These are phyloP conservation scores for Ceratocystis smalleyi DNA, from an alignment of 2,329 filamentous ascomycete species.

Conservation along the genomic window DNA sequence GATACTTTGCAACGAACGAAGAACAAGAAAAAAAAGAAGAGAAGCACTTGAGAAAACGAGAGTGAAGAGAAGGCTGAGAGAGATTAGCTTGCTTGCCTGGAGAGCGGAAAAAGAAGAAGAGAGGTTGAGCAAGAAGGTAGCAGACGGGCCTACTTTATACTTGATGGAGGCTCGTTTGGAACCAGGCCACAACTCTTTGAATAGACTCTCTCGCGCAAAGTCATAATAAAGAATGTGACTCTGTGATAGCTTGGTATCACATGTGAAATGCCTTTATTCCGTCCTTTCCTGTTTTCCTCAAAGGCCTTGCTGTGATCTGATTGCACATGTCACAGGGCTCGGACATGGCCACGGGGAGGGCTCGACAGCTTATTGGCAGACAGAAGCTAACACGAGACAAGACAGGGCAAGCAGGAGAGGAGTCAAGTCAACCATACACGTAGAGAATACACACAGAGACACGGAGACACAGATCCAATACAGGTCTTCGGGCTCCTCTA, in stretches of 20 bases:
- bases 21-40: not conserved
- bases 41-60: conserved; percentile 1
- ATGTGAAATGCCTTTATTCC: not conserved
- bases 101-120: not conserved
- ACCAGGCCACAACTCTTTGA: not conserved
- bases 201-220: not conserved
- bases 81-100: conserved; percentile 11
- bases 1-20: conserved; percentile 5
- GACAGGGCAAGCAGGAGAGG: not conserved
- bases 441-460: not conserved
- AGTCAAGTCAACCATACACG: not conserved
- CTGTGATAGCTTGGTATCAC: not conserved
- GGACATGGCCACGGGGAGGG: not conserved
- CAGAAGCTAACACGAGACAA: not conserved
- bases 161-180: not conserved
- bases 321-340: not conserved
- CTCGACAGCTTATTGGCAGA: not conserved
- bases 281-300: not conserved
- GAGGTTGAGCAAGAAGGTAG: not conserved
- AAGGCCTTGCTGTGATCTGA: not conserved
- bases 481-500: not conserved
- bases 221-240: not conserved
- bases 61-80: conserved; percentile 8
- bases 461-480: not conserved
- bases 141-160: not conserved